A percentile compares a stretch with the other conserved stretches of the same genome.
phyloP scores from a whole-genome alignment of 768 basidiomycete genomes.

The Fistulinella prunicolor region DNA sequence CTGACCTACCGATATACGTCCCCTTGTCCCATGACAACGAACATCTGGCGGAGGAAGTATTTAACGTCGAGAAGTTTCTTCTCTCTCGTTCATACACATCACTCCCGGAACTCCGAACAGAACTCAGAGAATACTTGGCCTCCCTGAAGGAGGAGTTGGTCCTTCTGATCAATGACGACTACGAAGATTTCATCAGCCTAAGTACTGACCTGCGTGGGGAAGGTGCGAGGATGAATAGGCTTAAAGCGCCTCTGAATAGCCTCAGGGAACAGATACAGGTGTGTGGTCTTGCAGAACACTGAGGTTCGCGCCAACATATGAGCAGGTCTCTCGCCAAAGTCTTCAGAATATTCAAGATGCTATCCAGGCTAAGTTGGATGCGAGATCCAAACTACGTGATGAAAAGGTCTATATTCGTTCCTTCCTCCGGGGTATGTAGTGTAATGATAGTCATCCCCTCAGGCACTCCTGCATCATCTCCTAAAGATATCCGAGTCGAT shows the following conservation, averaged over 20 bases:
- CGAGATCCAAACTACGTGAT: conserved; percentile 74
- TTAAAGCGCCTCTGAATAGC: conserved; percentile 65
- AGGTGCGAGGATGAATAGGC: conserved; percentile 61
- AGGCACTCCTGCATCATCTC: conserved; percentile 84
- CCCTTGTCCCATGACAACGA: conserved; percentile 82
- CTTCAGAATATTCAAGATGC: conserved; percentile 66
- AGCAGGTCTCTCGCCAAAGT: conserved; percentile 55
- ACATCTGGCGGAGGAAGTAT: conserved; percentile 62
- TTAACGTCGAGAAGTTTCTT: conserved; percentile 85
- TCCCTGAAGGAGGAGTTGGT: conserved; percentile 91
- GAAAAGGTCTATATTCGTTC: conserved; percentile 56
- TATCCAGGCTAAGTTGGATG: conserved; percentile 74
- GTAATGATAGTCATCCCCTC: conserved; percentile 8
- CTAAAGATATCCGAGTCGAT: conserved; percentile 93
- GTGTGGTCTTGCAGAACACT: conserved; percentile 27
- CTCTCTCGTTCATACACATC: conserved; percentile 83
- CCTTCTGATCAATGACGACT: conserved; percentile 95
- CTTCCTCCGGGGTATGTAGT: not conserved
- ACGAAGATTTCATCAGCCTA: conserved; percentile 95
- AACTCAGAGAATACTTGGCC: conserved; percentile 82
- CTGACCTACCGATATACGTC: conserved; percentile 57
- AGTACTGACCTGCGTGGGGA: conserved; percentile 91
- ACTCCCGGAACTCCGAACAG: conserved; percentile 80
- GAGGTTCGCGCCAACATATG: not conserved
- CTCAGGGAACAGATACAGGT: conserved; percentile 70